phyloP scores from a whole-genome alignment of 2,329 filamentous ascomycete genomes.

The Colletotrichum sp. region DNA sequence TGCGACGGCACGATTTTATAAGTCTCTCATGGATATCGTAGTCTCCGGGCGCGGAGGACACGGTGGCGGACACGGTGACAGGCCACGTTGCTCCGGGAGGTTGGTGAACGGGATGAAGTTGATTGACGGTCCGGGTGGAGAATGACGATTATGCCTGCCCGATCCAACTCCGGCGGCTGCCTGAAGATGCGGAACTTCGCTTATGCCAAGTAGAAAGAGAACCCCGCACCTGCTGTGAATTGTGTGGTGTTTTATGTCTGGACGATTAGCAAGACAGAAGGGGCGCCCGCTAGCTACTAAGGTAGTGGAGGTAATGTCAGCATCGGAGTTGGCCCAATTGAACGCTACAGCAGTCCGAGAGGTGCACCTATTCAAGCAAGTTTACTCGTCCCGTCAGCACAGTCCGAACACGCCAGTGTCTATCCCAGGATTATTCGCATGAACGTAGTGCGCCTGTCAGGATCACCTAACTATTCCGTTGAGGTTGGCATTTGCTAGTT shows the following conservation, averaged over 20 bases:
- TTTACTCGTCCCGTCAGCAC: not conserved
- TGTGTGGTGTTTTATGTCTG: not conserved
- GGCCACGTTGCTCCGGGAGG: not conserved
- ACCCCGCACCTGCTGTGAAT: not conserved
- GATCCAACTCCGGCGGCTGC: not conserved
- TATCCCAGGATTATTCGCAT: not conserved
- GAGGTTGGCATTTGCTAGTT: fast-evolving
- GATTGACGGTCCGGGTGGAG: not conserved
- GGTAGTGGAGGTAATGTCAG: not conserved
- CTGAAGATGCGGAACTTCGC: not conserved
- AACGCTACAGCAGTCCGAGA: not conserved
- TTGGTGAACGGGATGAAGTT: not conserved
- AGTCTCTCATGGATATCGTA: not conserved
- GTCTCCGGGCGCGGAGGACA: not conserved
- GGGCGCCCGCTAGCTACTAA: not conserved
- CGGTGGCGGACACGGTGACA: conserved; percentile 14
- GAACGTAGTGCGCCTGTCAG: fast-evolving
- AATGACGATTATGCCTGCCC: not conserved
- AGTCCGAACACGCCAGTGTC: not conserved
- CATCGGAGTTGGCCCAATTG: not conserved
- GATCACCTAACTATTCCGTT: not conserved
- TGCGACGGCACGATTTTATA: not conserved
- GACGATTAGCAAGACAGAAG: not conserved
- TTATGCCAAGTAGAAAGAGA: not conserved
- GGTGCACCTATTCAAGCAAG: not conserved